Base-by-base conservation (phyloP, 768 basidiomycete species). In the Hydnomerulius pinastri region DNA sequence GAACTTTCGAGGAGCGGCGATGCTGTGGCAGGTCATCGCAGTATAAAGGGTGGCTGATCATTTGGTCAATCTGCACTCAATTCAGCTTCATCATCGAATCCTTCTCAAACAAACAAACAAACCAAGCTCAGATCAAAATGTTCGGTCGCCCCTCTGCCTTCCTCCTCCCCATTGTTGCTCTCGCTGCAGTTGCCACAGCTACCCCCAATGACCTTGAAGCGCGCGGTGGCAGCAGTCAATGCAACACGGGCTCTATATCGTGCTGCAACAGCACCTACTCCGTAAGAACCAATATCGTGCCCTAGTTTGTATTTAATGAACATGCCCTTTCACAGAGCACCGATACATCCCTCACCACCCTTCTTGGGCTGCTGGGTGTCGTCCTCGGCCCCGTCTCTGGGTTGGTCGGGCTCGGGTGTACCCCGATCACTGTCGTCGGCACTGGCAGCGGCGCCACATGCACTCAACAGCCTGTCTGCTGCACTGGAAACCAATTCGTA, bases 401-500 rank as follows among this genome's bases (percentile, higher is more conserved):
- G 18, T 3, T 36, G 1, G 23, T 77, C 40, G 77, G 76, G 30
- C 15, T 73, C 2, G 64, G 50, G 6, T 79, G 77, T 56, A 62
- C 67, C 17, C 68, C 72, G 29, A 41, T 77, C 42, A 49, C 54
- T 30, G 52, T 45, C 12, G 24, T 70, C 43, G 76, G 73, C 10
- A 37, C 67, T 46, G 69, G 71, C 23, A 59, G 18, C 25, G 63
- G 11, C 66, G 56, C 51, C 48, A 59, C 32, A 73, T 51, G 36
- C 43, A 45, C 29, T 18, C 44, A 35, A 28, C 20, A 79, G 55
- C 64, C 75, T 10, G 73, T 79, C 38, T 81, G 79, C 62, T 81
- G 80, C 60, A 53, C 65, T 23, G 68, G 72, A 51, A 76, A 79
- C 52, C 51, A 57, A 38, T 78, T 71, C 62, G 71, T 73, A 25